Percentiles rank a stretch among this genome's conserved stretches.
Evolutionary conservation across 2,329 filamentous ascomycete genomes (phyloP).

Genomic region (Phaeomoniella chlamydospora): DNA sequence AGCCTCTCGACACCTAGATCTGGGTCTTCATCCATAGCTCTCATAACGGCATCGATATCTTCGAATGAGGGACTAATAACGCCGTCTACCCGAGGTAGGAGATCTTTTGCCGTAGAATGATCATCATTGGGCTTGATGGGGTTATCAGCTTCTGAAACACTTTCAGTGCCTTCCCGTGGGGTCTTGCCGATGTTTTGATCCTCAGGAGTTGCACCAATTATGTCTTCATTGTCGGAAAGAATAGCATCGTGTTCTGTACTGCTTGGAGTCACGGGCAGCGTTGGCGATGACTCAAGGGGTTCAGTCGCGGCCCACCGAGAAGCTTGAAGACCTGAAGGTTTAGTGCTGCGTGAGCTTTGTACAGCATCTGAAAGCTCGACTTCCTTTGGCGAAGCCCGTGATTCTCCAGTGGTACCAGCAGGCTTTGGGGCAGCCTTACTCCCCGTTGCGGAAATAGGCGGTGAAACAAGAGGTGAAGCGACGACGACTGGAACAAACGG

Average conservation of each 20-base stretch:
- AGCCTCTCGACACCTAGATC: slow-evolving; percentile 58
- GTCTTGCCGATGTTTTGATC: background rate
- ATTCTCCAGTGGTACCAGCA: too few species aligned
- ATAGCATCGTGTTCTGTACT: background rate
- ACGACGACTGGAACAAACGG: slow-evolving; percentile 37
- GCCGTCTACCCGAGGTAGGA: background rate
- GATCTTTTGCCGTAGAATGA: background rate
- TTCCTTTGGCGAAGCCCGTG: background rate
- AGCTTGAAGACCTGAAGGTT: slow-evolving; percentile 13
- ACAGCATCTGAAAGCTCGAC: background rate
- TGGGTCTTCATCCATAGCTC: slow-evolving; percentile 59
- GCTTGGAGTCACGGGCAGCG: background rate
- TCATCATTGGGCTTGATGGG: background rate
- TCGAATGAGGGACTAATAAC: slow-evolving; percentile 20
- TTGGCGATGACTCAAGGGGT: slow-evolving; percentile 1
- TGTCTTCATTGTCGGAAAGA: background rate
- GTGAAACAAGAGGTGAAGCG: background rate
- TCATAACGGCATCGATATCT: slow-evolving; percentile 88
- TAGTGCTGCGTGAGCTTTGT: background rate
- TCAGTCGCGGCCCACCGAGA: slow-evolving; percentile 20
- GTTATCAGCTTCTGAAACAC: background rate
- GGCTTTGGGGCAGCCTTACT: background rate
- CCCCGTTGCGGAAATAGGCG: too few species aligned
- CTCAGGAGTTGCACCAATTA: background rate
- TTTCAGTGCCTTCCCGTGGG: background rate